Base-by-base conservation (phyloP, 2,329 filamentous ascomycete genomes). In the Daldinia sp. region DNA sequence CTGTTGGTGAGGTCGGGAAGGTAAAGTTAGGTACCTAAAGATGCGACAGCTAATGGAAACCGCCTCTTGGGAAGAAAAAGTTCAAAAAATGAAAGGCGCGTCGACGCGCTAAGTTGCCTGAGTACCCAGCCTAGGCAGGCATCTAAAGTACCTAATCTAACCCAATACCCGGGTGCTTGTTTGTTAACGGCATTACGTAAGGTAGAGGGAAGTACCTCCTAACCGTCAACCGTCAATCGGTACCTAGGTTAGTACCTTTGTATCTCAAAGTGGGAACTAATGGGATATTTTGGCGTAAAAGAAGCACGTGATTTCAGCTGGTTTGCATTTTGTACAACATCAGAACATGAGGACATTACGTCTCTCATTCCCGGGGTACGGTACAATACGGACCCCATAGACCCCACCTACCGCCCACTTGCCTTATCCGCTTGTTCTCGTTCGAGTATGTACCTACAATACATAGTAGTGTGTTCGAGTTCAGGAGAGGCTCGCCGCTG, bases 211-310 rank as follows among this genome's bases (percentile, higher is more conserved):
- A n/a, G n/a, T n/a, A n/a, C n/a, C n/a, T n/a, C n/a, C n/a, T n/a
- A n/a, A n/a, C n/a, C n/a, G n/a, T n/a, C n/a, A n/a, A n/a, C n/a
- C n/a, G n/a, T n/a, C n/a, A n/a, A n/a, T n/a, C n/a, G 21, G 41
- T 29, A 41, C 19, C 37, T 43, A 43, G n/a, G 15, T 15, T 15
- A 8, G 30, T 6, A 32, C 30, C 10, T 32, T 32, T 10, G n/a
- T n/a, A n/a, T n/a, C n/a, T n/a, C 30, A 37, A 19, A 23, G 37
- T 10, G 19, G 17, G 10, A 41, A 10, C 17, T 23, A 25, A 25
- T 25, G 11, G 39, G 39, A 43, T 35, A 35, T 60, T 62, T 64
- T 65, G 64, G 61, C 58, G 62, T 63, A 66, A 65, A 63, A 52
- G 57, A 50, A 23, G 19, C 62, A 65, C 64, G 64, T 67, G 62